Base-by-base conservation (phyloP, 2,329 filamentous ascomycete genomes). In the Neopestalotiopsis sp. region DNA sequence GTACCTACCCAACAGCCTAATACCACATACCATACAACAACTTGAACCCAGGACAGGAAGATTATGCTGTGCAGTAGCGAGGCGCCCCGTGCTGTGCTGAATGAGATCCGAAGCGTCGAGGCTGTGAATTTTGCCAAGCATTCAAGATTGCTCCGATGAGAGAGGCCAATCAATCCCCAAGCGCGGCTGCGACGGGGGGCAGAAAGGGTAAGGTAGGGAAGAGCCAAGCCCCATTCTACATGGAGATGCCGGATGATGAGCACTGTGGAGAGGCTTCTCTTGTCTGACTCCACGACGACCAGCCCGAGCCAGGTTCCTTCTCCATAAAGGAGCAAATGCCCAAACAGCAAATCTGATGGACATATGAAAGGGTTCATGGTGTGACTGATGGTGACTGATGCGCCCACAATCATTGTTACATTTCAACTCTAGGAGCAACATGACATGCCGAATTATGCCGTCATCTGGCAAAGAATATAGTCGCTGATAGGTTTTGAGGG, bases 51-150 rank as follows among this genome's bases (percentile, higher is more conserved):
- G 45, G 17, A 9, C n/a, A n/a, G 45, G 4, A 53, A n/a, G 45
- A 53, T 53, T 53, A 53, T 53, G 45, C 45, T 13, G 57, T 59
- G 59, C 59, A 62, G 32, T 40, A 62, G 59, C 32, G 59, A 62
- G 34, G 30, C 30, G 59, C 30, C 59, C n/a, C 34, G 59, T 20
- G 59, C 30, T 38, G 32, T 49, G 42, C 42, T 13, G 42, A 49
- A 53, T 53, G 45, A 53, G 57, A 59, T 30, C n/a, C 30, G 61
- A 64, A 28, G 61, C 61, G 40, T 64, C 28, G 61, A 64, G 61
- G 61, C 61, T 64, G 61, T 64, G 61, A 64, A 64, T 38, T 38
- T 38, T 38, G 34, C 6, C 17, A 53, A 20, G 45, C 7, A 14
- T 34, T 38, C 42, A 64, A 64, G 61, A 59, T 24, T 30, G 32